Percentiles rank a stretch among this genome's conserved stretches.
Conservation (phyloP, 768 basidiomycete species). For the Pleurotus tuoliensis region DNA sequence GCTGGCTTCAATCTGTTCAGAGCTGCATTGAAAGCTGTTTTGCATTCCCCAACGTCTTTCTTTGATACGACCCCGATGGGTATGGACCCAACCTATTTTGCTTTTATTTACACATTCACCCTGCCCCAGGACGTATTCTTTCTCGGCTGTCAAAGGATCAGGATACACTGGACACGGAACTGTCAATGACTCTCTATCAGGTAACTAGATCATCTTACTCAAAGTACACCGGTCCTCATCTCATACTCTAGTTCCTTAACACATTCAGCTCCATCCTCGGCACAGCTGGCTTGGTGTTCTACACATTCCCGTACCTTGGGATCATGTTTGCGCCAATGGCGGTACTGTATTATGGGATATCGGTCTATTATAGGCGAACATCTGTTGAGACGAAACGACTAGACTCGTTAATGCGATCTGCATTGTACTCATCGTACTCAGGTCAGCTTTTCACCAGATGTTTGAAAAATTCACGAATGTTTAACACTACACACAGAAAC, state of each 20-base stretch:
- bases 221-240: neutral
- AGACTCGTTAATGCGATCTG: conserved; percentile 58
- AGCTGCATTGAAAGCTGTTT: conserved; percentile 48
- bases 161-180: conserved; percentile 49
- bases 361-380: conserved; percentile 53
- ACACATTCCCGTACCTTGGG: conserved; percentile 64
- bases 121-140: conserved; percentile 46
- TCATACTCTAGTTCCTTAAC: conserved; percentile 31
- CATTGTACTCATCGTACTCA: conserved; percentile 53
- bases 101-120: neutral
- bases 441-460: conserved; percentile 28
- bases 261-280: conserved; percentile 46
- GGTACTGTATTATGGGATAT: conserved; percentile 49
- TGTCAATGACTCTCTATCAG: conserved; percentile 45
- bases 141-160: conserved; percentile 61
- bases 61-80: conserved; percentile 74
- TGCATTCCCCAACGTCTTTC: conserved; percentile 61
- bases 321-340: conserved; percentile 55
- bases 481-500: conserved; percentile 35
- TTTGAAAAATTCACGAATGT: too few relatives aligned
- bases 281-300: conserved; percentile 57
- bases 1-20: conserved; percentile 52
- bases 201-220: conserved; percentile 20
- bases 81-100: conserved; percentile 15
- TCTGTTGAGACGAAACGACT: conserved; percentile 65